Base-by-base conservation (phyloP, 257 asterid species). In the Solanum ossicruentum region DNA sequence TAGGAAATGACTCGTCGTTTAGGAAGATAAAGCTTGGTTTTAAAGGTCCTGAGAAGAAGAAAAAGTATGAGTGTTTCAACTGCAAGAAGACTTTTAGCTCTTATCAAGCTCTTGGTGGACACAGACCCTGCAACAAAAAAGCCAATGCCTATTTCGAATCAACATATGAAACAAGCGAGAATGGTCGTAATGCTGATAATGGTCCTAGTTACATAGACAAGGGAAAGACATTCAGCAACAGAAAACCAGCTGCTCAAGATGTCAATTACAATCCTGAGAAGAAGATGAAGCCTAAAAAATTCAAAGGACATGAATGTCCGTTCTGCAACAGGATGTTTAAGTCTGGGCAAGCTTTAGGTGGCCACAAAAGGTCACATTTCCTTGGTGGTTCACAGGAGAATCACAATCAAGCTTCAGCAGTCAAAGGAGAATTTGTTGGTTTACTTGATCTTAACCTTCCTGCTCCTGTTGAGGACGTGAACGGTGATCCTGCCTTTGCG, bases 271-370 rank as follows among this genome's bases (percentile, higher is more conserved):
- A 82, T 83, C 69, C 80, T 66, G 93, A 90, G 69, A 93, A 91
- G 75, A 90, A 88, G 78, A 75, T 71, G 16, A 91, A 86, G 86
- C 26, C 89, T 8, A 91, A 90, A 89, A 95, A 91, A 86, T 86
- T 72, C 83, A 94, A 93, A 84, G 92, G 87, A 20, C 95, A 92
- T 17, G 90, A 82, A 79, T 95, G 99, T 81, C 99, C 98, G 1
- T 91, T 91, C 67, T 95, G 99, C 84, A 83, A 84, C 87, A 89
- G 94, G 84, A 93, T 94, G 82, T 96, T 96, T 88, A 96, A 94
- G 92, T 93, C 93, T 23, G 99, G 99, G 18, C 99, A 95, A 85
- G 99, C 99, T 26, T 89, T 96, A 72, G 99, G 99, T 45, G 99
- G 99, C 41, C 99, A 95, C 84, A 94, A 95, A 88, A 89, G 98